Conservation (phyloP, 257 asterid species). For the Primulina eburnea region DNA sequence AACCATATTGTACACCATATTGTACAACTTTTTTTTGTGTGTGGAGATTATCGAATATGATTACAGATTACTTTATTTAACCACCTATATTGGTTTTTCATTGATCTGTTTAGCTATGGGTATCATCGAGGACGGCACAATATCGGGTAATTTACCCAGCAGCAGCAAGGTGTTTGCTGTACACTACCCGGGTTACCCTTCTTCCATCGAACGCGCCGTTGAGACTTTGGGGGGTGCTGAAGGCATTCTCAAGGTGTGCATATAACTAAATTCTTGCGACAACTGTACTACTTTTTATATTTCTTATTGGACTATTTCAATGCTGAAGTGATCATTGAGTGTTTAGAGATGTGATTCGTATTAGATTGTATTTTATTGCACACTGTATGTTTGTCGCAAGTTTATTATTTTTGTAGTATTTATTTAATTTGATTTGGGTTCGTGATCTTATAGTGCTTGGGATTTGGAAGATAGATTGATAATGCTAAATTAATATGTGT, state of each 20-base stretch:
- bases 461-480: neutral
- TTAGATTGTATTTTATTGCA: neutral
- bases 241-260: slow-evolving; percentile 65
- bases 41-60: too few relatives aligned
- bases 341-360: neutral
- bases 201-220: slow-evolving; percentile 72
- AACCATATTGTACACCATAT: too few relatives aligned
- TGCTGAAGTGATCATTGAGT: neutral
- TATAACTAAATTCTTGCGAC: neutral
- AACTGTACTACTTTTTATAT: too few relatives aligned
- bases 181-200: slow-evolving; percentile 91
- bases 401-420: neutral
- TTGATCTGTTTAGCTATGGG: slow-evolving; percentile 50
- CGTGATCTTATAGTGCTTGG: neutral
- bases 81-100: neutral
- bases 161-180: slow-evolving; percentile 51
- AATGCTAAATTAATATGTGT: neutral
- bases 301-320: neutral
- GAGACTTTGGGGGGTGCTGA: slow-evolving; percentile 81
- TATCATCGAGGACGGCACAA: slow-evolving; percentile 58
- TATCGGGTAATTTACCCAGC: slow-evolving; percentile 63
- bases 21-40: too few relatives aligned
- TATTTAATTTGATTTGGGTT: neutral
- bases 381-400: neutral
- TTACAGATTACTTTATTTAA: neutral